A percentile compares a stretch with the other conserved stretches of the same genome.
phyloP scores from a whole-genome alignment of 352 stramenopile genomes.

The Pythium aphanidermatum region DNA sequence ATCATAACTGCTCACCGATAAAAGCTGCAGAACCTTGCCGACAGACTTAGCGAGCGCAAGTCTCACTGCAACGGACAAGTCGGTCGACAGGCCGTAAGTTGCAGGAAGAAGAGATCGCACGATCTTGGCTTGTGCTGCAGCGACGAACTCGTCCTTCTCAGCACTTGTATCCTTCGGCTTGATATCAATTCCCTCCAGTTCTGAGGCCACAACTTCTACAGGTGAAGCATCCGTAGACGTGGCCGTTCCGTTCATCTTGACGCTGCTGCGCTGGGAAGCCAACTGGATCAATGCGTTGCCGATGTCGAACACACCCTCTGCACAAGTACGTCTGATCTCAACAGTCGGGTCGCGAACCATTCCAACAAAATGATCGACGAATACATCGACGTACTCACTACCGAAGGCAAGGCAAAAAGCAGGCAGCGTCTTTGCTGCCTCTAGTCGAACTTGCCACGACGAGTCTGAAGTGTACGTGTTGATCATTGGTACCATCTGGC shows the following conservation, averaged over 20 bases:
- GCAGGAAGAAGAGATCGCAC: conserved; percentile 70
- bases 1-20: conserved; percentile 64
- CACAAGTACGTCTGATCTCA: conserved; percentile 73
- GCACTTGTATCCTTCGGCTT: conserved; percentile 6
- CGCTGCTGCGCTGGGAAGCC: conserved; percentile 22
- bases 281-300: conserved; percentile 54
- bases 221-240: background rate
- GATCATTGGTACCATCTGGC: conserved; percentile 83
- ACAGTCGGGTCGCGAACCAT: conserved; percentile 82
- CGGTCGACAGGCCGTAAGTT: conserved; percentile 69
- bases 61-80: conserved; percentile 71
- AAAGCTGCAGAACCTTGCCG: conserved; percentile 62
- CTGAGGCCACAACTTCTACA: conserved; percentile 21
- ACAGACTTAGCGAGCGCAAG: conserved; percentile 71
- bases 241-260: background rate
- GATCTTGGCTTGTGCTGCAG: conserved; percentile 72
- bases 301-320: conserved; percentile 57
- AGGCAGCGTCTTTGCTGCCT: conserved; percentile 67
- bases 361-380: conserved; percentile 85
- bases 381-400: conserved; percentile 71
- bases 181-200: conserved; percentile 23
- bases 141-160: conserved; percentile 31
- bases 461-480: conserved; percentile 86
- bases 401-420: conserved; percentile 76
- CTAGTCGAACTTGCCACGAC: conserved; percentile 83